These are phyloP conservation scores for Chlamydomonas incerta DNA, from an alignment of 139 green algal species.

Conservation along the genomic window DNA sequence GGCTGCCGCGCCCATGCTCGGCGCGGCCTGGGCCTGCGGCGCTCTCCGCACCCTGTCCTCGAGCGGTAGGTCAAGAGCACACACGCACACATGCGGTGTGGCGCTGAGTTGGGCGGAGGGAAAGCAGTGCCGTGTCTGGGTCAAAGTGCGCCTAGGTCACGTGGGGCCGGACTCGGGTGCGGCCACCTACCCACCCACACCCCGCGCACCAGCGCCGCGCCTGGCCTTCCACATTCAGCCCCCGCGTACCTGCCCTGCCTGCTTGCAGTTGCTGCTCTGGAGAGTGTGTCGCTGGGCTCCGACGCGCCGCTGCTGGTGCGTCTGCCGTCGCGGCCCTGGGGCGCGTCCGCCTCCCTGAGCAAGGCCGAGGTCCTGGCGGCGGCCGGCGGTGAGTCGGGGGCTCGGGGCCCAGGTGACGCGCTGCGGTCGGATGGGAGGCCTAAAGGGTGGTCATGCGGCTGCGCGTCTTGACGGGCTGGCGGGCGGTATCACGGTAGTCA, in stretches of 20 bases:
- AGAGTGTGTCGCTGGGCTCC: not conserved
- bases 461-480: no score
- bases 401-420: no score
- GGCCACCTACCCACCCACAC: not conserved
- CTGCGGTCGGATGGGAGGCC: no score
- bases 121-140: not conserved
- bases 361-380: conserved; percentile 38
- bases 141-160: no score
- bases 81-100: not conserved
- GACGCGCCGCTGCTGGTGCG: conserved; percentile 65
- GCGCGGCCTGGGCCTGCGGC: not conserved
- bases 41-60: conserved; percentile 4
- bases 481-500: no score
- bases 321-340: conserved; percentile 73
- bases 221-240: not conserved
- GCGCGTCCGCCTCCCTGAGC: conserved; percentile 62
- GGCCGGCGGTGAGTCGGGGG: not conserved
- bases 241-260: not conserved
- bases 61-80: not conserved
- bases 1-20: not conserved
- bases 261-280: conserved; percentile 3
- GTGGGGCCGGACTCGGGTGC: no score
- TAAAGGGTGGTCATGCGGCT: no score
- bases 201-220: not conserved
- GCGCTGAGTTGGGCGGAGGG: no score